Evolutionary conservation across 2,329 filamentous ascomycete species (phyloP).

Genomic region (Arthrobotrys entomopaga): DNA sequence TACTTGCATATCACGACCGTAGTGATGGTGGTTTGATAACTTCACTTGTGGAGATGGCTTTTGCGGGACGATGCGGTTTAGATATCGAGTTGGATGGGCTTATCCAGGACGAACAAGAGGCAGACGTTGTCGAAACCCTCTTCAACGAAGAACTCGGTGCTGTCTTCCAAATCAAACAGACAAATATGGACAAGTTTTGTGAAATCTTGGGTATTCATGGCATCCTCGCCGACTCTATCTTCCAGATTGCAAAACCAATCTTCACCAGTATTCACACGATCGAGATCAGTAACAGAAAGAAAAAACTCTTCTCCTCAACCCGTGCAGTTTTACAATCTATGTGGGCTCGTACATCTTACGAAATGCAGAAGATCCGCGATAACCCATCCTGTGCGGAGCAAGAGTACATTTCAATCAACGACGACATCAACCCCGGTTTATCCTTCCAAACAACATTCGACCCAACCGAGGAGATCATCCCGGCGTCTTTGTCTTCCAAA

Average conservation of each 20-base stretch:
- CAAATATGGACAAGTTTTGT: conserved; percentile 84
- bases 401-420: conserved; percentile 79
- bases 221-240: conserved; percentile 75
- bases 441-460: conserved; percentile 84
- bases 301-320: conserved; percentile 74
- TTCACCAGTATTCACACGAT: conserved; percentile 70
- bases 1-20: conserved; percentile 92
- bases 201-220: conserved; percentile 88
- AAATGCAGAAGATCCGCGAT: conserved; percentile 90
- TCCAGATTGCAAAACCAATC: conserved; percentile 69
- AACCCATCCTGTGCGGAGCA: conserved; percentile 86
- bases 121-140: conserved; percentile 77
- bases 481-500: conserved; percentile 68
- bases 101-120: conserved; percentile 70
- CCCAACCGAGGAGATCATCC: conserved; percentile 65
- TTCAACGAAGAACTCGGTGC: conserved; percentile 98
- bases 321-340: conserved; percentile 81
- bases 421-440: conserved; percentile 82
- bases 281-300: conserved; percentile 76
- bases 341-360: conserved; percentile 88
- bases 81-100: conserved; percentile 82
- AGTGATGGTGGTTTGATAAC: conserved; percentile 94
- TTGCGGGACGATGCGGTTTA: conserved; percentile 88
- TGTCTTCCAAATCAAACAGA: conserved; percentile 91
- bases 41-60: conserved; percentile 96